These are phyloP conservation scores for Artemisia princeps DNA, from an alignment of 140 eudicot genomes.

Conservation along the genomic window DNA sequence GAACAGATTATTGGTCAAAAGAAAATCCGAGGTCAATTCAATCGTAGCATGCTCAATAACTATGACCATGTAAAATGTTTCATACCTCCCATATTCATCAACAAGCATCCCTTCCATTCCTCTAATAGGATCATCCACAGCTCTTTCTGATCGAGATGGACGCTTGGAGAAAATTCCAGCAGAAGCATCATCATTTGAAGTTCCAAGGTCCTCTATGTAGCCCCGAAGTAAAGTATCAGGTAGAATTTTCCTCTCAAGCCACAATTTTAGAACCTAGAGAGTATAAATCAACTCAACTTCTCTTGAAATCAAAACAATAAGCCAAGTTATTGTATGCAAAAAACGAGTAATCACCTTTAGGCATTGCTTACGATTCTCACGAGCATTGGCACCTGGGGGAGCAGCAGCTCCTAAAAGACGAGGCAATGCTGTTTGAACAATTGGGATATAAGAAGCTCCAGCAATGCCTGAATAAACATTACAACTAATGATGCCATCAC, in stretches of 20 bases:
- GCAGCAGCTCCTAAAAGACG: slow-evolving; percentile 89
- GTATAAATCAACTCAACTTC: slow-evolving; percentile 15
- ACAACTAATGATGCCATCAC: too few species aligned
- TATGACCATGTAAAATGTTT: background rate
- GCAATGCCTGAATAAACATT: slow-evolving; percentile 50
- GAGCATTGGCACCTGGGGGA: slow-evolving; percentile 77
- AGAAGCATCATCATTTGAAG: slow-evolving; percentile 48
- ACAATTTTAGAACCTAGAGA: slow-evolving; percentile 57
- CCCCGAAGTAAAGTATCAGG: slow-evolving; percentile 20
- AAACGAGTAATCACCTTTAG: slow-evolving; percentile 45
- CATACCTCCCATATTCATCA: slow-evolving; percentile 91
- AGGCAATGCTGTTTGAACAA: slow-evolving; percentile 76
- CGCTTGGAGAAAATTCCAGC: slow-evolving; percentile 53
- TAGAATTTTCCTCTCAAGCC: slow-evolving; percentile 31
- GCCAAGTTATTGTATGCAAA: background rate
- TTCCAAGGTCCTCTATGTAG: slow-evolving; percentile 59
- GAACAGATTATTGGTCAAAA: background rate
- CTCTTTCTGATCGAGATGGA: slow-evolving; percentile 76
- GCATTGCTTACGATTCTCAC: slow-evolving; percentile 91
- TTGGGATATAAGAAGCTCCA: slow-evolving; percentile 81
- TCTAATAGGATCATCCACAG: slow-evolving; percentile 90
- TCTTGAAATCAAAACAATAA: background rate
- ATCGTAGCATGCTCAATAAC: background rate
- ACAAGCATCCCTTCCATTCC: slow-evolving; percentile 96
- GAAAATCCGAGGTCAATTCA: background rate